phyloP scores from a whole-genome alignment of 1,284 basidiomycete genomes.

The Trichosporon sp. region DNA sequence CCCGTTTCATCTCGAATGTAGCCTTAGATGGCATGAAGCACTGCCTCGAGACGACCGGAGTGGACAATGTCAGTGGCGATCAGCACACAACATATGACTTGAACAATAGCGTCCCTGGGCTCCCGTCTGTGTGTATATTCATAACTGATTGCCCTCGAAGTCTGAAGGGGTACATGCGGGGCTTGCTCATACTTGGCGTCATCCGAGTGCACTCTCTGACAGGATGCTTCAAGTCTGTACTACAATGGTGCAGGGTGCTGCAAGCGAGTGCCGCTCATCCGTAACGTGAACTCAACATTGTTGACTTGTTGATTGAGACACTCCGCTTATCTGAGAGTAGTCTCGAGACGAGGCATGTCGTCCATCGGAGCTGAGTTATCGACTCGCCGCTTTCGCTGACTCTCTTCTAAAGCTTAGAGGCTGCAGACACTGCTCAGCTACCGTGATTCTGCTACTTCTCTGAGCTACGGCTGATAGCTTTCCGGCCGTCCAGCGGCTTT shows the following conservation, averaged over 20 bases:
- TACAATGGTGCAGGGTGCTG: no score
- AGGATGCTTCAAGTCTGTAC: no score
- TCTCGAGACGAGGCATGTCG: background rate
- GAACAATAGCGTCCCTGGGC: background rate
- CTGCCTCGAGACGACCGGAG: constrained; percentile 1
- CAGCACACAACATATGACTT: background rate
- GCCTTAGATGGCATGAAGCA: background rate
- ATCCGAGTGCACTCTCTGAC: no score
- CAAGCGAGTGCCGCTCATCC: no score
- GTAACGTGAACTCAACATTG: no score
- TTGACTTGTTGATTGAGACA: no score
- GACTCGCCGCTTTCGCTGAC: background rate
- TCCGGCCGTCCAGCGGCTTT: no score
- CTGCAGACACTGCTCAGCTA: no score
- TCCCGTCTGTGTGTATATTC: background rate
- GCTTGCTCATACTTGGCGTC: no score
- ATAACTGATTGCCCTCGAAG: background rate
- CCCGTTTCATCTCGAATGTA: background rate
- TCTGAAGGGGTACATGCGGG: background rate
- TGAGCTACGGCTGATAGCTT: background rate
- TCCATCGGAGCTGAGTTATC: background rate
- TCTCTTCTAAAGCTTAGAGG: background rate
- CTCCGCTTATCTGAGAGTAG: no score
- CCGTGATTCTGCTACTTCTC: no score
- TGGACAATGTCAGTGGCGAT: background rate